Percentiles rank a stretch among this genome's conserved stretches.
Conservation (phyloP, 495 filamentous ascomycete species). For the Xylaria grammica region DNA sequence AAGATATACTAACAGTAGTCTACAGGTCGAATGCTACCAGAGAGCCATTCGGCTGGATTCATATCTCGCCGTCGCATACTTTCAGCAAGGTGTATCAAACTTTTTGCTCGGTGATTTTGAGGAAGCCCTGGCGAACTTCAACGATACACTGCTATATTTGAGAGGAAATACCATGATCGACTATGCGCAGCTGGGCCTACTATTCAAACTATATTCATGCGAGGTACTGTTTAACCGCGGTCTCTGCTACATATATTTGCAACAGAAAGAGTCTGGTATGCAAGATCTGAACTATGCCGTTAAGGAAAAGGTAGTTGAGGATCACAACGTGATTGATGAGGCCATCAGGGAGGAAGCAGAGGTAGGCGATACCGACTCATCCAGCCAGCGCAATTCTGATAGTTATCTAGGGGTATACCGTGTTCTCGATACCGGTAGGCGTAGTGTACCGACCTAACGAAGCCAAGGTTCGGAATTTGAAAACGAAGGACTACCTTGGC, state of each 20-base stretch:
- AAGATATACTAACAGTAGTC: conserved; percentile 19
- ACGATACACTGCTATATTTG: conserved; percentile 93
- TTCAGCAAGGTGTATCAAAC: conserved; percentile 98
- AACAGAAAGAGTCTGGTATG: conserved; percentile 87
- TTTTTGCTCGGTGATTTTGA: conserved; percentile 97
- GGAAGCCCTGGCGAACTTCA: conserved; percentile 97
- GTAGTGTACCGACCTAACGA: conserved; percentile 94
- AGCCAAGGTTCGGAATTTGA: conserved; percentile 97
- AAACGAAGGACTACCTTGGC: conserved; percentile 95
- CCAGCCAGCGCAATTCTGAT: conserved; percentile 26
- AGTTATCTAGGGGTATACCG: conserved; percentile 81
- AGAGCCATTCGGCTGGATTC: conserved; percentile 85
- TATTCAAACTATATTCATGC: conserved; percentile 96
- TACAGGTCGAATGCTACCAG: conserved; percentile 92
- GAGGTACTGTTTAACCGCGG: conserved; percentile 98
- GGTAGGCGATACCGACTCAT: conserved; percentile 52
- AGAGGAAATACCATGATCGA: conserved; percentile 97
- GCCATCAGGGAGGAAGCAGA: conserved; percentile 92
- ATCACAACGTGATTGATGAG: conserved; percentile 98
- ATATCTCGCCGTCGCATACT: conserved; percentile 97
- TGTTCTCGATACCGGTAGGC: conserved; percentile 97
- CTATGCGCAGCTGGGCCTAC: conserved; percentile 94
- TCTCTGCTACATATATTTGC: conserved; percentile 95
- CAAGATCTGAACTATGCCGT: conserved; percentile 88
- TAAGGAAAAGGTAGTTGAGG: conserved; percentile 94